Evolutionary conservation across 208 protist species (phyloP).

Genomic region (Acanthamoeba polyphaga): DNA sequence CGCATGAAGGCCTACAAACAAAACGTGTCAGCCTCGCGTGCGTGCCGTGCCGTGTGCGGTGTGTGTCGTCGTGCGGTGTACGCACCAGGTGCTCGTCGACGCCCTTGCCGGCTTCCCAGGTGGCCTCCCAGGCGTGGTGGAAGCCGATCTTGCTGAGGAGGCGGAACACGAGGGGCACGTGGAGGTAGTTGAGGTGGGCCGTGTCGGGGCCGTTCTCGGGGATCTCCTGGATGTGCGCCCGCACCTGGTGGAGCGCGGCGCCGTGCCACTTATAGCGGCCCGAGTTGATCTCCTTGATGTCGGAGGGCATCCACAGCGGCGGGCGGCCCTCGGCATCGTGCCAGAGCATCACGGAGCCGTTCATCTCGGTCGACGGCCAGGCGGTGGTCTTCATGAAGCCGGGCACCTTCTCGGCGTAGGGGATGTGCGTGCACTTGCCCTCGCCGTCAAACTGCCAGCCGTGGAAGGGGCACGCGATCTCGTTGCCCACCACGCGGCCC

Average conservation of each 20-base stretch:
- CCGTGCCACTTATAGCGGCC: constrained; percentile 69
- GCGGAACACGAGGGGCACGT: constrained; percentile 8
- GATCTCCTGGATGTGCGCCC: constrained; percentile 76
- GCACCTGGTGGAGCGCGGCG: constrained; percentile 51
- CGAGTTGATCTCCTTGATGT: constrained; percentile 47
- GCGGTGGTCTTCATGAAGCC: constrained; percentile 32
- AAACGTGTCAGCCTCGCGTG: no score
- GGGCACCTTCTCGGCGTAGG: constrained; percentile 71
- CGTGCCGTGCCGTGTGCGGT: no score
- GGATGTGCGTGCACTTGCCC: constrained; percentile 77
- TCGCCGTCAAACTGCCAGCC: constrained; percentile 75
- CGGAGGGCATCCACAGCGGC: constrained; percentile 43
- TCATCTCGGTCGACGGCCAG: constrained; percentile 34
- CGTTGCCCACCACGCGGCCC: constrained; percentile 68
- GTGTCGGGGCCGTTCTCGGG: constrained; percentile 77
- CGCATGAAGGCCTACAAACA: not conserved
- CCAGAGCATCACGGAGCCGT: constrained; percentile 49
- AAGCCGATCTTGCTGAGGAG: constrained; percentile 22
- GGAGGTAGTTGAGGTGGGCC: constrained; percentile 72
- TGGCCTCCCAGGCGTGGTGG: constrained; percentile 71
- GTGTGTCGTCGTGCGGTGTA: not conserved
- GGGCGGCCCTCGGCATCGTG: constrained; percentile 67
- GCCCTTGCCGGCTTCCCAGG: constrained; percentile 26
- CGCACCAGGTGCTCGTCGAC: constrained; percentile 64
- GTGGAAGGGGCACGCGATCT: constrained; percentile 78